A percentile compares a stretch with the other conserved stretches of the same genome.
Evolutionary conservation across 208 protist genomes (phyloP).

Genomic region (Crithidia thermophila): DNA sequence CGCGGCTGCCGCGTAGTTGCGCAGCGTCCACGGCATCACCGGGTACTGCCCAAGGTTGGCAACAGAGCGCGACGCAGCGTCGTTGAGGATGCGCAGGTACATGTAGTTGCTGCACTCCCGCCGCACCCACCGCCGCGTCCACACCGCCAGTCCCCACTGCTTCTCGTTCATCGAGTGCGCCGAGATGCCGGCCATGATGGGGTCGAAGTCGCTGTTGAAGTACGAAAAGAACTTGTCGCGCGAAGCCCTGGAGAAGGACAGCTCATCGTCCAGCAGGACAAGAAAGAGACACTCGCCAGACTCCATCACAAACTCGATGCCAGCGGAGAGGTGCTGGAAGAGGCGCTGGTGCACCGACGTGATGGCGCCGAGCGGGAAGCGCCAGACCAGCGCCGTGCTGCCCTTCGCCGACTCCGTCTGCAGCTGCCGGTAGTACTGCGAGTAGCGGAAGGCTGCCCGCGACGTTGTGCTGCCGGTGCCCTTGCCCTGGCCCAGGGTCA

Average conservation of each 20-base stretch:
- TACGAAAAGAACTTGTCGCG: constrained; percentile 42
- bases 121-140: constrained; percentile 73
- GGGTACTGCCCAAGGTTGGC: constrained; percentile 95
- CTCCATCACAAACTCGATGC: constrained; percentile 68
- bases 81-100: constrained; percentile 93
- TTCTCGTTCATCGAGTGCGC: constrained; percentile 50
- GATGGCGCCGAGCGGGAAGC: constrained; percentile 51
- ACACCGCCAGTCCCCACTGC: constrained; percentile 30
- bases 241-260: constrained; percentile 56
- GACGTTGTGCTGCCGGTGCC: constrained; percentile 34
- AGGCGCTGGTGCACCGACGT: constrained; percentile 55
- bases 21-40: constrained; percentile 94
- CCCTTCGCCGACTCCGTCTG: constrained; percentile 45
- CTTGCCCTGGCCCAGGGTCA: constrained; percentile 34
- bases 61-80: constrained; percentile 83
- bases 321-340: constrained; percentile 70
- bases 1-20: constrained; percentile 66
- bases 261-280: constrained; percentile 65
- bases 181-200: constrained; percentile 32
- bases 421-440: constrained; percentile 79
- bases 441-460: constrained; percentile 61
- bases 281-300: constrained; percentile 58
- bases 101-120: constrained; percentile 88
- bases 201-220: constrained; percentile 31
- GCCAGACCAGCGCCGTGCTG: constrained; percentile 57